Evolutionary conservation across 192 early-diverging fungal species (phyloP), one percentile per base, ranked within the genome.

Genomic region (Neocallimastix lanati): DNA sequence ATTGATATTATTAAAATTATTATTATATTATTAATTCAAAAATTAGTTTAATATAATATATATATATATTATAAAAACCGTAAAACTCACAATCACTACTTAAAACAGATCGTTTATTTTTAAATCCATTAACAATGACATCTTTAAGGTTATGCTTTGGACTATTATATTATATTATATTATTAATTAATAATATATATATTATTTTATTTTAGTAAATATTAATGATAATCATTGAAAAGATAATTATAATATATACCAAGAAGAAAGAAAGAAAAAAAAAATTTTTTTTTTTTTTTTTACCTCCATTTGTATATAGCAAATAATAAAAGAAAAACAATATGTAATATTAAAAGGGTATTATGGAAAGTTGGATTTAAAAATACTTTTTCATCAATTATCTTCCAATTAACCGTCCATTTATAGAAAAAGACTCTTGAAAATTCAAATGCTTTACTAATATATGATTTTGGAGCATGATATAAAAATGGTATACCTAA

Each of bases 331-430:
- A 98, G 82, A 0, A 93, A 84, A 5, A 81, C 58, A 6, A 89
- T 81, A 81, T 97, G 96, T 2, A 85, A 81, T 0, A 76, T 81
- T 12, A 96, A 80, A 79, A 97, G 82, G 28, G 77, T 15, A 16
- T 78, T 83, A 2, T 94, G 88, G 83, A 93, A 94, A 3, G 76
- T 50, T 7, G 28, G 29, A 81, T 88, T 91, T 28, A 86, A 58
- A 85, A 99, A 99, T 16, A 86, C 84, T 15, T 88, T 83, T 76
- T 91, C 88, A 67, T 88, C 86, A 12, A 97, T 67, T 80, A 97
- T 93, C 50, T 91, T 87, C 97, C 97, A 99, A 81, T 99, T 99
- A 15, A 97, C 95, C 0, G 97, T 97, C 96, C 96, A 97, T 29
- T 91, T 90, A 84, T 92, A 97, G 78, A 92, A 82, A 83, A 99